Evolutionary conservation across 805 yeast genomes (phyloP).

Genomic region (Kluyveromyces nonfermentans): DNA sequence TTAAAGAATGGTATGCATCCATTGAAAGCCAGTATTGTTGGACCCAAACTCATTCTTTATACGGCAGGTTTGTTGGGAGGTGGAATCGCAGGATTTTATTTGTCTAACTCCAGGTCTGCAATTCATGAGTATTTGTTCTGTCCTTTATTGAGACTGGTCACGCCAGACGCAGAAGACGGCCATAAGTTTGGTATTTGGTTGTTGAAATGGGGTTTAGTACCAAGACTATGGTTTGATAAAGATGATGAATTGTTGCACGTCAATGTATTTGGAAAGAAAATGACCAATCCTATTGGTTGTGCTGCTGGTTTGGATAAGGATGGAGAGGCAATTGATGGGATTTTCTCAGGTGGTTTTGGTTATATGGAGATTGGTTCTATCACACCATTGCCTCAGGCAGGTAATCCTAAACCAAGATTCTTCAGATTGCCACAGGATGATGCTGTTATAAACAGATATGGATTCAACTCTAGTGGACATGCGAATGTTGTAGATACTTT

Average conservation of each 20-base stretch:
- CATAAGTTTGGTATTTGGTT: conserved; percentile 66
- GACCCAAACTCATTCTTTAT: conserved; percentile 15
- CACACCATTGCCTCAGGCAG: conserved; percentile 89
- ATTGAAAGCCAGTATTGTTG: conserved; percentile 12
- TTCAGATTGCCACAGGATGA: conserved; percentile 77
- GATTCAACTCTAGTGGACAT: conserved; percentile 90
- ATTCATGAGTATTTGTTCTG: conserved; percentile 73
- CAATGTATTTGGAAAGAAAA: conserved; percentile 50
- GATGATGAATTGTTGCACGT: conserved; percentile 47
- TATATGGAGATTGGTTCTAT: conserved; percentile 90
- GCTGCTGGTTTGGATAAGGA: conserved; percentile 96
- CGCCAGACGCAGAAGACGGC: conserved; percentile 75
- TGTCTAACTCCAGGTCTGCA: conserved; percentile 70
- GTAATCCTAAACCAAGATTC: conserved; percentile 88
- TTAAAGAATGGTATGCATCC: conserved; percentile 2
- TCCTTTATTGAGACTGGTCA: conserved; percentile 58
- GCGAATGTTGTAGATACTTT: conserved; percentile 60
- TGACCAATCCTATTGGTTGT: conserved; percentile 76
- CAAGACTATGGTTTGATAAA: conserved; percentile 46
- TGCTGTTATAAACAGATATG: conserved; percentile 91
- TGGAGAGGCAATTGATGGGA: conserved; percentile 80
- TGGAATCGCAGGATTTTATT: conserved; percentile 42
- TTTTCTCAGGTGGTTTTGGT: conserved; percentile 71
- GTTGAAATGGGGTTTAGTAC: conserved; percentile 61
- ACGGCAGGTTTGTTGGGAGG: conserved; percentile 21